Conservation (phyloP, 805 yeast genomes). For the Blastobotrys muscicola region DNA sequence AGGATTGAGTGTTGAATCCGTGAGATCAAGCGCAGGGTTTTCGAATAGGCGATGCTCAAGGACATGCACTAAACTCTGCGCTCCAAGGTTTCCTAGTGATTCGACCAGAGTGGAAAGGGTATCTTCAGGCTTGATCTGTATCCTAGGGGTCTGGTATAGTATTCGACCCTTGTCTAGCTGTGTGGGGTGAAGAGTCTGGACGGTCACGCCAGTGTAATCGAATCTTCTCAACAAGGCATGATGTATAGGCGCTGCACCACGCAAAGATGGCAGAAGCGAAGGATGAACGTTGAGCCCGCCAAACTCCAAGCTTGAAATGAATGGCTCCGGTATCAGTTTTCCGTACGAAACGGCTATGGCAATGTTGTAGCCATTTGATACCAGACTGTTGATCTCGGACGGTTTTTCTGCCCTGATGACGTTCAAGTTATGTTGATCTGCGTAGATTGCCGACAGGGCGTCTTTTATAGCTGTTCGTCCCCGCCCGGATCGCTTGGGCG, state of each 20-base stretch:
- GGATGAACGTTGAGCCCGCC: constrained; percentile 93
- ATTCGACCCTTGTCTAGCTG: constrained; percentile 75
- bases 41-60: constrained; percentile 29
- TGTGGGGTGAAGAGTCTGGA: constrained; percentile 84
- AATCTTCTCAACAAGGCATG: constrained; percentile 61
- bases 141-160: constrained; percentile 44
- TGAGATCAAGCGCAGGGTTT: constrained; percentile 1
- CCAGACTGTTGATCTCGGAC: constrained; percentile 14
- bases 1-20: constrained; percentile 16
- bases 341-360: constrained; percentile 94
- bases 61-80: constrained; percentile 41
- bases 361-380: constrained; percentile 37
- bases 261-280: constrained; percentile 64
- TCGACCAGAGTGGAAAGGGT: constrained; percentile 38
- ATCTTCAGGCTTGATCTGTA: constrained; percentile 35
- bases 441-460: constrained; percentile 33
- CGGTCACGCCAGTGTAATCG: constrained; percentile 64
- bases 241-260: constrained; percentile 90
- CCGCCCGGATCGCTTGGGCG: constrained; percentile 58
- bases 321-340: constrained; percentile 55
- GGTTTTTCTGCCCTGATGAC: constrained; percentile 16
- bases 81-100: constrained; percentile 53
- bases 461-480: constrained; percentile 37
- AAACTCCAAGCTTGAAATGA: constrained; percentile 38
- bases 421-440: constrained; percentile 7